These are phyloP conservation scores for Myxozyma melibiosi DNA, from an alignment of 805 yeast genomes.

Conservation along the genomic window DNA sequence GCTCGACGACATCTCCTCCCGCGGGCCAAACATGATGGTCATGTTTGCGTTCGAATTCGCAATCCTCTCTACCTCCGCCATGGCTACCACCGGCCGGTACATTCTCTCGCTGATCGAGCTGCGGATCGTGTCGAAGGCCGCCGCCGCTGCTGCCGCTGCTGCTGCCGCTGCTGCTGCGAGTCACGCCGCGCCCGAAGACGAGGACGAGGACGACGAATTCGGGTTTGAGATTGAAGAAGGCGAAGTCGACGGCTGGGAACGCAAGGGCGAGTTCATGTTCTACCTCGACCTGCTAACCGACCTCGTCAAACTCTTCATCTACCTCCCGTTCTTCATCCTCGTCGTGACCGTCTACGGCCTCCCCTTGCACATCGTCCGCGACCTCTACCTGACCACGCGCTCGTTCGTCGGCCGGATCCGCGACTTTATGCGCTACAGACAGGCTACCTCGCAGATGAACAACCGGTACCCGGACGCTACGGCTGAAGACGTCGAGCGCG, in stretches of 20 bases:
- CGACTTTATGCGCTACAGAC: slow-evolving; percentile 39
- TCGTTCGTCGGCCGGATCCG: slow-evolving; percentile 38
- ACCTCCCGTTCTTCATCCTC: slow-evolving; percentile 51
- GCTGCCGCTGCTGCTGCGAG: too few relatives aligned
- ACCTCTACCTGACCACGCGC: slow-evolving; percentile 47
- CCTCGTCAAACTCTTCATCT: slow-evolving; percentile 50
- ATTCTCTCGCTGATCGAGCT: slow-evolving; percentile 61
- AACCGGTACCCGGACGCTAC: slow-evolving; percentile 64
- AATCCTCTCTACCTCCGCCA: slow-evolving; percentile 57
- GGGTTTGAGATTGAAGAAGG: too few relatives aligned
- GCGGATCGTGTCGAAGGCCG: slow-evolving; percentile 51
- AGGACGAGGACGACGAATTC: slow-evolving; percentile 48
- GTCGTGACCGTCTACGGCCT: slow-evolving; percentile 50
- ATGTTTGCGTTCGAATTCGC: slow-evolving; percentile 79
- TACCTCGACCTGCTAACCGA: slow-evolving; percentile 50
- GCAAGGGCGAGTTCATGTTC: slow-evolving; percentile 61
- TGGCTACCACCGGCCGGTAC: slow-evolving; percentile 52
- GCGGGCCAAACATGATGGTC: slow-evolving; percentile 49
- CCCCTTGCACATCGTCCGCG: slow-evolving; percentile 55
- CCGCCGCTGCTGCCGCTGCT: too few relatives aligned
- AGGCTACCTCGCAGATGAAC: slow-evolving; percentile 61
- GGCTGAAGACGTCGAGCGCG: slow-evolving; percentile 56
- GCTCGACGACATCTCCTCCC: slow-evolving; percentile 40
- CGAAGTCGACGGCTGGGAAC: slow-evolving; percentile 70
- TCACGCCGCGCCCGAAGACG: slow-evolving; percentile 39